Percentiles rank a stretch among this genome's conserved stretches.
Evolutionary conservation across 192 early-diverging fungal genomes (phyloP).

Genomic region (Coemansia brasiliensis): DNA sequence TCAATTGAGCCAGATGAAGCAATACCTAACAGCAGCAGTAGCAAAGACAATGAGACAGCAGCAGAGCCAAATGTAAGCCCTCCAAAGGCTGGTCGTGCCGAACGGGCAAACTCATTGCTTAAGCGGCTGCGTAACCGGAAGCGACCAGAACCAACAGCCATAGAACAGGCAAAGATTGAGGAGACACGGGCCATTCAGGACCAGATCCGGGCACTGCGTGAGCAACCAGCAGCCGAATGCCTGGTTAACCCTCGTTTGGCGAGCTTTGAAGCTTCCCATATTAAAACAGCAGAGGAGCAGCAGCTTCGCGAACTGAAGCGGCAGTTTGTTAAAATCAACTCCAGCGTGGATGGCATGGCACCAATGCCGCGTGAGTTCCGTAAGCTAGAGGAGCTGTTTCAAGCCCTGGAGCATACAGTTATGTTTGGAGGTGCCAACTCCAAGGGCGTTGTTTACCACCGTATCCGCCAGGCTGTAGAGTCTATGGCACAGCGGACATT

Average conservation of each 20-base stretch:
- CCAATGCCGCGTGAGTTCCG: conserved; percentile 25
- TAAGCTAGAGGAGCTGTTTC: conserved; percentile 47
- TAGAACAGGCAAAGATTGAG: conserved; percentile 6
- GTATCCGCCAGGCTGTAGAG: conserved; percentile 56
- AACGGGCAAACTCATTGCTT: conserved; percentile 20
- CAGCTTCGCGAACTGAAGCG: conserved; percentile 31
- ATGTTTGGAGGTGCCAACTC: conserved; percentile 31
- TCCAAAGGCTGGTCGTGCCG: neutral
- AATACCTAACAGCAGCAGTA: neutral
- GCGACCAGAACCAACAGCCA: neutral
- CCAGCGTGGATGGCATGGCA: neutral
- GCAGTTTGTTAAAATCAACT: conserved; percentile 34
- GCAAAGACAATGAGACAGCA: neutral
- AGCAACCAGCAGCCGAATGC: neutral
- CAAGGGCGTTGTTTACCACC: conserved; percentile 49
- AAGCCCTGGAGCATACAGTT: conserved; percentile 45
- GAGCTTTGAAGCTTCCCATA: conserved; percentile 7
- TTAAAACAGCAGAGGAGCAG: conserved; percentile 11
- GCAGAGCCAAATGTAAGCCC: neutral
- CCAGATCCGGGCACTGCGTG: conserved; percentile 21
- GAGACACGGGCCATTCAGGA: conserved; percentile 43
- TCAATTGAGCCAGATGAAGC: neutral
- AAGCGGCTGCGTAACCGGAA: conserved; percentile 33
- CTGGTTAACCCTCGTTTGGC: neutral
- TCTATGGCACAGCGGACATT: conserved; percentile 57